Evolutionary conservation across 768 basidiomycete genomes (phyloP).

Genomic region (Filobasidium floriforme): DNA sequence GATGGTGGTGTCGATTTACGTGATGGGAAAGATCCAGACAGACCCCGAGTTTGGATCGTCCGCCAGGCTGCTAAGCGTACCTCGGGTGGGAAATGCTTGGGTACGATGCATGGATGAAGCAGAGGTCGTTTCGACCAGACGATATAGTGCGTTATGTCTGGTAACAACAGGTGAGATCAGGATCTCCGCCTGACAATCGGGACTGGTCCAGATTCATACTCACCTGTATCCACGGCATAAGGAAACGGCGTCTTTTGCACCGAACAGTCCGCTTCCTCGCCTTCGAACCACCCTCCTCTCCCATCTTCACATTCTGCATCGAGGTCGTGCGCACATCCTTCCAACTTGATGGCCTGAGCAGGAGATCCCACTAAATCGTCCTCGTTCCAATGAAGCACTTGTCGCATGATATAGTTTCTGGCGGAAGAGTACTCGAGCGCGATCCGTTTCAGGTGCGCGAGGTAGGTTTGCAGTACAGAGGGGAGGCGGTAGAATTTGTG

Average conservation of each 20-base stretch:
- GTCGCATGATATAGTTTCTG: neutral
- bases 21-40: neutral
- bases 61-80: neutral
- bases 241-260: neutral
- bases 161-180: neutral
- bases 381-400: too few relatives aligned
- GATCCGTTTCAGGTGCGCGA: neutral
- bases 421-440: neutral
- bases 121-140: conserved; percentile 1
- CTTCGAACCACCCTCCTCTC: neutral
- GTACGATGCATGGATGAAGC: neutral
- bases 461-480: neutral
- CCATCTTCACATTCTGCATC: neutral
- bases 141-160: too few relatives aligned
- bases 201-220: neutral
- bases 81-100: neutral
- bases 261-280: neutral
- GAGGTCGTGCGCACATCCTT: neutral
- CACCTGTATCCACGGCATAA: neutral
- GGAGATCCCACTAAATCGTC: too few relatives aligned
- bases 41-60: neutral
- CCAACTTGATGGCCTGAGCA: neutral
- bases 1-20: too few relatives aligned
- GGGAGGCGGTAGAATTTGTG: neutral
- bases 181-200: neutral